Base-by-base conservation (phyloP, 495 filamentous ascomycete genomes). In the Talaromyces wortmannii region DNA sequence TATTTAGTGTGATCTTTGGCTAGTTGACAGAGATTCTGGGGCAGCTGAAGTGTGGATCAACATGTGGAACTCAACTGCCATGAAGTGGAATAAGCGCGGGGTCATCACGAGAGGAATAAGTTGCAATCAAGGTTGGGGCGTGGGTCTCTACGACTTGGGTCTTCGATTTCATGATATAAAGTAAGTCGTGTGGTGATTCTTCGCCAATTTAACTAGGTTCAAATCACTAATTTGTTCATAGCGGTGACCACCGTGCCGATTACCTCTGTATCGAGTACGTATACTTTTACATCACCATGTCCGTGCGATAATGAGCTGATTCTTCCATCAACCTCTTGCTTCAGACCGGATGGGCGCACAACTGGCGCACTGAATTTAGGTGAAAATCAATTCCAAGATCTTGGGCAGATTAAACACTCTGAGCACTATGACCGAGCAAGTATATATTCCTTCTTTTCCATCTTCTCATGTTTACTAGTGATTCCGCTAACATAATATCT, bases 41-140 rank as follows among this genome's bases (percentile, higher is more conserved):
- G 12, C 50, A 43, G 57, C 58, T 8, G 45, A 57, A 18, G 51
- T 64, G 10, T 69, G 62, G 62, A n/a, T 56, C n/a, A 68, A 63
- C 48, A 61, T 16, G 6, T 48, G 46, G 46, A 8, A 48, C 10
- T 48, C 46, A 0, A 16, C 46, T n/a, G 0, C 46, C 29, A 48
- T 48, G 46, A 48, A 42, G 36, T 50, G 48, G 48, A 16, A 50
- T 50, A 50, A 50, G 12, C 31, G 31, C 36, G 48, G 48, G 6
- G 31, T 50, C 45, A 33, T 61, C 29, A 52, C 58, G 3, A 53
- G 44, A 2, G 32, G 50, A 13, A n/a, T 40, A 11, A 55, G 29
- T 15, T 67, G 65, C 32, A 56, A 59, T 5, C 49, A 62, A 50
- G 59, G 55, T 31, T 59, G 63, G 44, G 61, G 63, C 15, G 42